Conservation (phyloP, 1,284 basidiomycete genomes). For the Takashimella koratensis region DNA sequence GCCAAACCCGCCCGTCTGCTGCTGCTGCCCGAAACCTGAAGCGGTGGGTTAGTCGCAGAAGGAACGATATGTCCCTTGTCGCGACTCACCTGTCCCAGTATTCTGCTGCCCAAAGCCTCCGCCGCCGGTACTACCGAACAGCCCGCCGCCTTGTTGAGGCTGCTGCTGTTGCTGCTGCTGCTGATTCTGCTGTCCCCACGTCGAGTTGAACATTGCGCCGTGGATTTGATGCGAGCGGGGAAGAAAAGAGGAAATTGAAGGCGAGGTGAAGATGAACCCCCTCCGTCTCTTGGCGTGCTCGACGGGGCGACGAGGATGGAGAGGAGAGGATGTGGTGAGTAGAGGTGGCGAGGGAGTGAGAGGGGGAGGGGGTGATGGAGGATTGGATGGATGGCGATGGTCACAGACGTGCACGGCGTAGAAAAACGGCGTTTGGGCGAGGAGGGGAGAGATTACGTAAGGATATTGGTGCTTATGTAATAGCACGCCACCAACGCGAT, state of each 20-base stretch:
- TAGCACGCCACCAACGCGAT: background rate
- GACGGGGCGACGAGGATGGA: background rate
- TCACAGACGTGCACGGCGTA: background rate
- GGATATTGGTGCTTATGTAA: background rate
- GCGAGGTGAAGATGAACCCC: background rate
- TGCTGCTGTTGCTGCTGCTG: constrained; percentile 49
- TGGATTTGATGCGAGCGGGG: background rate
- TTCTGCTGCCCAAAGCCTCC: constrained; percentile 24
- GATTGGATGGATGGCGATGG: background rate
- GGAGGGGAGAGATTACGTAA: background rate
- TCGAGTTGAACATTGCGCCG: constrained; percentile 36
- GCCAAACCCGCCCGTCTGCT: constrained; percentile 17
- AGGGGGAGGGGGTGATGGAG: background rate
- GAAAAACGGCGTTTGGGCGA: background rate
- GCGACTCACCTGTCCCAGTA: background rate
- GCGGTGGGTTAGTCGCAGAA: too few species aligned
- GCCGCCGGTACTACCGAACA: constrained; percentile 27
- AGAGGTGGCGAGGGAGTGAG: background rate
- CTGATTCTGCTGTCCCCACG: constrained; percentile 53
- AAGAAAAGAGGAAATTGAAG: background rate
- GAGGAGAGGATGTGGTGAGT: constrained; percentile 1
- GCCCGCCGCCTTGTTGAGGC: constrained; percentile 48
- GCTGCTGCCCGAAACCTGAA: constrained; percentile 16
- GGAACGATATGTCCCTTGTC: too few species aligned
- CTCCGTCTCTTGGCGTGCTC: background rate